These are phyloP conservation scores for Monosporascus sp. DNA, from an alignment of 2,329 filamentous ascomycete genomes.

Conservation along the genomic window DNA sequence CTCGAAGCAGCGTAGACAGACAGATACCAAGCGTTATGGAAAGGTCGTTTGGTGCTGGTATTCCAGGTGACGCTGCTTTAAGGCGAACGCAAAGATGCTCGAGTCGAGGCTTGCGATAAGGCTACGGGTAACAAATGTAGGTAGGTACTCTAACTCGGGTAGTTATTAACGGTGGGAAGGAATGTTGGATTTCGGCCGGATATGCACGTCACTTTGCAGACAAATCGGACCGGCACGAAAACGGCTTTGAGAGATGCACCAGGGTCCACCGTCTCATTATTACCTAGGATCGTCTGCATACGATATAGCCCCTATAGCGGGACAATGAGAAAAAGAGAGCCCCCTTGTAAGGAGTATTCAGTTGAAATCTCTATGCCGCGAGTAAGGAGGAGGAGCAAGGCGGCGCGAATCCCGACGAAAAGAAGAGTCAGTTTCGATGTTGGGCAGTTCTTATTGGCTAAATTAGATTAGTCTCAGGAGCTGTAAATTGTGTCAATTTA, in stretches of 20 bases:
- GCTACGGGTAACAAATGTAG: background rate
- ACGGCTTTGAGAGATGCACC: background rate
- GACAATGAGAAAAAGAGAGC: too few relatives aligned
- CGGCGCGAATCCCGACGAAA: background rate
- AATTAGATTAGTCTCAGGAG: background rate
- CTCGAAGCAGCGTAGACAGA: too few relatives aligned
- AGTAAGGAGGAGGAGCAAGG: too few relatives aligned
- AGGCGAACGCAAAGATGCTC: background rate
- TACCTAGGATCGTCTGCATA: background rate
- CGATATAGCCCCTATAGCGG: too few relatives aligned
- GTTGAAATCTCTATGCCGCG: too few relatives aligned
- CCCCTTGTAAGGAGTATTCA: too few relatives aligned
- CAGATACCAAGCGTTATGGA: too few relatives aligned
- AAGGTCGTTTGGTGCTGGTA: too few relatives aligned
- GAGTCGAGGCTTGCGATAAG: background rate
- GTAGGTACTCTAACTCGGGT: background rate
- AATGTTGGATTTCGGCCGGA: background rate
- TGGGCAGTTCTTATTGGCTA: background rate
- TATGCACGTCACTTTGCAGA: background rate
- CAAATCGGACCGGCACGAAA: background rate
- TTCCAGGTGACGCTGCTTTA: background rate
- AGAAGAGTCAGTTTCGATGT: background rate
- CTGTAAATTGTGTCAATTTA: background rate
- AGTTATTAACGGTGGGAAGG: background rate
- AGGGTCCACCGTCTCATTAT: background rate